These are phyloP conservation scores for Periconia macrospinosa DNA, from an alignment of 2,329 filamentous ascomycete genomes.

Conservation along the genomic window DNA sequence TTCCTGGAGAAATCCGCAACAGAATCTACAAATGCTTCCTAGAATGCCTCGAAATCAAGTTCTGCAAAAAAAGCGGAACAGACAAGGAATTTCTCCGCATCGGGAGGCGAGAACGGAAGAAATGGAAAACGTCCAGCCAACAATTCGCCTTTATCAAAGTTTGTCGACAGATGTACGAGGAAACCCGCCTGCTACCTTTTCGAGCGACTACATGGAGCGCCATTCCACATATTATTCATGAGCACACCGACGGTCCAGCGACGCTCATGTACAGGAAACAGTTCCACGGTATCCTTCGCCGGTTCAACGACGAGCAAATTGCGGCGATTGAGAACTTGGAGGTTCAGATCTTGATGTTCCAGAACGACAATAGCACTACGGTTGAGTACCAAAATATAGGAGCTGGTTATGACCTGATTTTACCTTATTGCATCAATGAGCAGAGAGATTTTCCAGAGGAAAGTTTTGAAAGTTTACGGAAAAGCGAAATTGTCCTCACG, in stretches of 20 bases:
- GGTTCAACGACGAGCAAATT: not conserved
- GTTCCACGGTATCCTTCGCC: not conserved
- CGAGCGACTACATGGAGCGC: not conserved
- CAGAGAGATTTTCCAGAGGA: not conserved
- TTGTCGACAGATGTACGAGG: not conserved
- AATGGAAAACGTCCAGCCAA: not conserved
- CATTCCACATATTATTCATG: not conserved
- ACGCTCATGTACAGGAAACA: not conserved
- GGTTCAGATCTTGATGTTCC: not conserved
- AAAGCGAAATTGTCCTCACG: not conserved
- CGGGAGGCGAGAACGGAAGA: not conserved
- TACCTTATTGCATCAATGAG: not conserved
- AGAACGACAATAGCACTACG: not conserved
- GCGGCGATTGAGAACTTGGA: not conserved
- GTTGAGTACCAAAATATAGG: not conserved
- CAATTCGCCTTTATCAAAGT: not conserved
- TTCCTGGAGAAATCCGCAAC: slow-evolving; percentile 10
- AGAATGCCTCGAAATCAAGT: not conserved
- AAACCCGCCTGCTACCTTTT: not conserved
- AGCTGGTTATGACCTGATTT: not conserved
- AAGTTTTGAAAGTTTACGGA: not conserved
- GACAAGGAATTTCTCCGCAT: not conserved
- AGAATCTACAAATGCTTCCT: slow-evolving; percentile 5
- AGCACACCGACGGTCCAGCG: not conserved
- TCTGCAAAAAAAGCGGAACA: not conserved